A percentile compares a stretch with the other conserved stretches of the same genome.
These are phyloP conservation scores for Phytophthora palmivora DNA, from an alignment of 352 stramenopile genomes.

Conservation along the genomic window DNA sequence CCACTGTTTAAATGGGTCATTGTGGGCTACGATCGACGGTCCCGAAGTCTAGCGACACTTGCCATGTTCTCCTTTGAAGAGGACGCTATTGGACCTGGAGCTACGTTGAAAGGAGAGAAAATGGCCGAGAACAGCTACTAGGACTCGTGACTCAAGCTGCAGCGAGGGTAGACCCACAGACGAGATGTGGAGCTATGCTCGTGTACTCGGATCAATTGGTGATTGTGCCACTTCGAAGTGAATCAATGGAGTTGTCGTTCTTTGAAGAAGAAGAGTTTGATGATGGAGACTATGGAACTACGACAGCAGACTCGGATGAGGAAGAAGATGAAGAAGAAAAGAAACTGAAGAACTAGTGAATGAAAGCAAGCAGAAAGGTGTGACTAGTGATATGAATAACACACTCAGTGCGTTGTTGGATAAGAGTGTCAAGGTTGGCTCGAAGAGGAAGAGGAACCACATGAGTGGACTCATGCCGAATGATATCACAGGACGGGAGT, in stretches of 20 bases:
- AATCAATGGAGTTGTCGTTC: slow-evolving; percentile 79
- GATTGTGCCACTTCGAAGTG: slow-evolving; percentile 81
- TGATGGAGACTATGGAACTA: slow-evolving; percentile 47
- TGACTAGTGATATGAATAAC: slow-evolving; percentile 71
- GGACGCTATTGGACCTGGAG: slow-evolving; percentile 81
- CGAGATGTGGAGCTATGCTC: slow-evolving; percentile 81
- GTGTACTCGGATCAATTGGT: slow-evolving; percentile 87
- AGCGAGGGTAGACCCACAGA: slow-evolving; percentile 76
- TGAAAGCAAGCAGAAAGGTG: slow-evolving; percentile 68
- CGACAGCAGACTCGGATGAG: slow-evolving; percentile 54
- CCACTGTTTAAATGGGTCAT: slow-evolving; percentile 81
- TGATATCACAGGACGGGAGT: slow-evolving; percentile 77
- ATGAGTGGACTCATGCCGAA: slow-evolving; percentile 73
- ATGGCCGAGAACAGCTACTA: slow-evolving; percentile 78
- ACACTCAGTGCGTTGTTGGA: slow-evolving; percentile 70
- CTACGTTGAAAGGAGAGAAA: slow-evolving; percentile 84
- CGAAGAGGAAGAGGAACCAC: slow-evolving; percentile 78
- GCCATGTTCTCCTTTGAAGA: slow-evolving; percentile 86
- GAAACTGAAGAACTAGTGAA: slow-evolving; percentile 79
- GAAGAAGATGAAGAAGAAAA: slow-evolving; percentile 86
- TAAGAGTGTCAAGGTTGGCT: slow-evolving; percentile 84
- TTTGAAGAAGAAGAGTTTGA: slow-evolving; percentile 83
- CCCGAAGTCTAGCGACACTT: slow-evolving; percentile 60
- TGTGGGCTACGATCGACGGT: slow-evolving; percentile 72
- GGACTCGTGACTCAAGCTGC: slow-evolving; percentile 62